A percentile compares a stretch with the other conserved stretches of the same genome.
These are phyloP conservation scores for Deinandra increscens DNA, from an alignment of 129 eudicot genomes.

Conservation along the genomic window DNA sequence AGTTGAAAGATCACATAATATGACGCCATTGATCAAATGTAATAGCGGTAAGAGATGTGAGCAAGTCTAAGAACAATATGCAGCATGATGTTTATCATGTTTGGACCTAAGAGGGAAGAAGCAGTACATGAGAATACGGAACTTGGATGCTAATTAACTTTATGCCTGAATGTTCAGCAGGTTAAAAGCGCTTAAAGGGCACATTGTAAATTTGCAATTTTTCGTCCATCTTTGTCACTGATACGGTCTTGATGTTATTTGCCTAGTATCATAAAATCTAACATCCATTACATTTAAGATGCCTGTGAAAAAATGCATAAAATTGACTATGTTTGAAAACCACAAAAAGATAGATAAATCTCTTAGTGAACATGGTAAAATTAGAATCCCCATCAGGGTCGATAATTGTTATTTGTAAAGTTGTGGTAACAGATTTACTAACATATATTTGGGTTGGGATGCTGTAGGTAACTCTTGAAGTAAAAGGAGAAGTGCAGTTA, in stretches of 20 bases:
- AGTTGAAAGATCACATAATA: too few relatives aligned
- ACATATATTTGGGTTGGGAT: not conserved
- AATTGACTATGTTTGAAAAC: too few relatives aligned
- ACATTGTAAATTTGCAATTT: not conserved
- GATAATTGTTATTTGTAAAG: not conserved
- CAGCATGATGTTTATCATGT: not conserved
- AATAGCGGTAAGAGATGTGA: not conserved
- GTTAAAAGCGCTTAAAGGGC: not conserved
- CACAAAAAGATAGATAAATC: too few relatives aligned
- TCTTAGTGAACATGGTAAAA: not conserved
- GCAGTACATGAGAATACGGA: not conserved
- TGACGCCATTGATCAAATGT: not conserved
- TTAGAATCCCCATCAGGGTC: not conserved
- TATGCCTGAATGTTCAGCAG: not conserved
- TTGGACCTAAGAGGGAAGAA: not conserved
- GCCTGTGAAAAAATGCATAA: too few relatives aligned
- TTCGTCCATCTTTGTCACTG: not conserved
- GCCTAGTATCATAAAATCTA: not conserved
- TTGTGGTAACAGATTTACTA: slow-evolving; percentile 4
- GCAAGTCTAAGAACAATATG: not conserved
- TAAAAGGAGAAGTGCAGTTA: slow-evolving; percentile 75
- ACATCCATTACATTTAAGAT: too few relatives aligned
- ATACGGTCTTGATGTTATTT: not conserved
- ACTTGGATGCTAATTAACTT: not conserved
- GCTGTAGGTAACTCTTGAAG: slow-evolving; percentile 78